These are phyloP conservation scores for Calocybe indica DNA, from an alignment of 768 basidiomycete genomes.

Conservation along the genomic window DNA sequence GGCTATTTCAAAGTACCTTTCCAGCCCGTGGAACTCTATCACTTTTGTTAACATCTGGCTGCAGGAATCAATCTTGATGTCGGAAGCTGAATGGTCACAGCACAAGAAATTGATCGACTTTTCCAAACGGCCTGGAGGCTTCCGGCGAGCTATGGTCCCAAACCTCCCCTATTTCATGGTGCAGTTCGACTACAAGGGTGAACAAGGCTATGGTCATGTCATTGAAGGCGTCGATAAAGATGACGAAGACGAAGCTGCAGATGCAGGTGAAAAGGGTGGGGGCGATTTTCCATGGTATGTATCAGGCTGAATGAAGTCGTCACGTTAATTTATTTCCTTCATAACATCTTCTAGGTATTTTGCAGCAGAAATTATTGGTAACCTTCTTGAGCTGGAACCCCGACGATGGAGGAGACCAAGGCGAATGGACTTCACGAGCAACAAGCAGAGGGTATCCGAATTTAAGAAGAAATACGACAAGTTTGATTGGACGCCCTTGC, in stretches of 20 bases:
- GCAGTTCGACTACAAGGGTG: slow-evolving; percentile 96
- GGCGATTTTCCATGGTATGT: slow-evolving; percentile 85
- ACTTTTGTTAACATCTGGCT: neutral
- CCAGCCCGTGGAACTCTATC: neutral
- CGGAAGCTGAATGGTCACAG: slow-evolving; percentile 97
- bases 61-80: slow-evolving; percentile 89
- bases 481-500: slow-evolving; percentile 79
- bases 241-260: slow-evolving; percentile 37
- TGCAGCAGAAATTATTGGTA: slow-evolving; percentile 92
- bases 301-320: slow-evolving; percentile 10
- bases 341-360: slow-evolving; percentile 62
- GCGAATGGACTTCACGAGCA: slow-evolving; percentile 61
- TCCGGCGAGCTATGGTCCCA: slow-evolving; percentile 91
- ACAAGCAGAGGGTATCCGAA: slow-evolving; percentile 60
- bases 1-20: slow-evolving; percentile 82
- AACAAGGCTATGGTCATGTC: slow-evolving; percentile 97
- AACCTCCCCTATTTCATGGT: slow-evolving; percentile 99
- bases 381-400: slow-evolving; percentile 82
- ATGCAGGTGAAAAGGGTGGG: slow-evolving; percentile 86
- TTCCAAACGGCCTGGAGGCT: slow-evolving; percentile 82
- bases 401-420: slow-evolving; percentile 80
- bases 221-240: slow-evolving; percentile 80
- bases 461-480: slow-evolving; percentile 74
- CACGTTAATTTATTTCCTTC: neutral
- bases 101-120: slow-evolving; percentile 98